phyloP scores from a whole-genome alignment of 2,329 filamentous ascomycete genomes.

The Penicillium griseofulvum region DNA sequence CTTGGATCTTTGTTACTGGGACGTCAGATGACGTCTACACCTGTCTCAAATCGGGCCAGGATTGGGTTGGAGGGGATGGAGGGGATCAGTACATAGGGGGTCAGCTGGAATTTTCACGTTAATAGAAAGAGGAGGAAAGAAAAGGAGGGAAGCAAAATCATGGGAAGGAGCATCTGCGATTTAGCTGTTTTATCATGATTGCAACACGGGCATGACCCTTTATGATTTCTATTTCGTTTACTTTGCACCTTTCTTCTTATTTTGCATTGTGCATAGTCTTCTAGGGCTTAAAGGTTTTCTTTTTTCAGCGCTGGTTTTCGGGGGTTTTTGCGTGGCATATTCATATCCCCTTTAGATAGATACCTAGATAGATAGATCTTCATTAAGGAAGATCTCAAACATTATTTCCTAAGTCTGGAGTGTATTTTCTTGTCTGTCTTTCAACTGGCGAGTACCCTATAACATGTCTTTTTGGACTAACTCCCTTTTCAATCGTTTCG shows the following conservation, averaged over 20 bases:
- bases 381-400: neutral
- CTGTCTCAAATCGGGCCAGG: neutral
- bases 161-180: slow-evolving; percentile 13
- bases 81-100: neutral
- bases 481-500: too few relatives aligned
- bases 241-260: slow-evolving; percentile 10
- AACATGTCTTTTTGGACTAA: too few relatives aligned
- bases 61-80: neutral
- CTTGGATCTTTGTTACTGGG: neutral
- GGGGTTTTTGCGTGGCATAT: slow-evolving; percentile 6
- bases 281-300: slow-evolving; percentile 8
- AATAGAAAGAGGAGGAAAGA: slow-evolving; percentile 8
- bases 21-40: neutral
- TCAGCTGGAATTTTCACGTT: neutral
- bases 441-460: neutral
- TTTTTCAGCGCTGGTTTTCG: slow-evolving; percentile 12
- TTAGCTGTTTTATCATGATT: slow-evolving; percentile 17
- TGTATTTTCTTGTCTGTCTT: neutral
- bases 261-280: slow-evolving; percentile 12
- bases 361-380: slow-evolving; percentile 23
- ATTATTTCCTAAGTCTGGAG: neutral
- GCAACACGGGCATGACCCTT: slow-evolving; percentile 13
- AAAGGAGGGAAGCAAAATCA: neutral
- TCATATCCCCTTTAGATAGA: slow-evolving; percentile 19
- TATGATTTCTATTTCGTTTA: slow-evolving; percentile 9